Evolutionary conservation across 2,329 filamentous ascomycete species (phyloP).

Genomic region (Lachnellula subtilissima): DNA sequence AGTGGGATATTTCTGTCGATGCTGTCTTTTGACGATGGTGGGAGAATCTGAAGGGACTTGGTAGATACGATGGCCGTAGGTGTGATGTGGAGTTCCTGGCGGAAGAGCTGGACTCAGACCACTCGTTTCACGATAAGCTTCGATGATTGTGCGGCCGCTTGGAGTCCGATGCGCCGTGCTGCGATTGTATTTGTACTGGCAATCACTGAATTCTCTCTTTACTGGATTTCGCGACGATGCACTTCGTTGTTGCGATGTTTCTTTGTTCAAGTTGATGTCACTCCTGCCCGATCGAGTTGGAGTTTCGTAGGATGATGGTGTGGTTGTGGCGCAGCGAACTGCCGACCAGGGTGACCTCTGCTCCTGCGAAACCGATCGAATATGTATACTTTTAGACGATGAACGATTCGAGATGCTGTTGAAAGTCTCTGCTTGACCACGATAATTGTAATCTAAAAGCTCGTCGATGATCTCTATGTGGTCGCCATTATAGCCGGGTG

Average conservation of each 20-base stretch:
- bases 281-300: background rate
- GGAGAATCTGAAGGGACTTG: conserved; percentile 1
- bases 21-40: conserved; percentile 2
- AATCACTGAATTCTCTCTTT: background rate
- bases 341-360: background rate
- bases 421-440: conserved; percentile 21
- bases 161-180: background rate
- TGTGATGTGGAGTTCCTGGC: background rate
- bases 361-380: background rate
- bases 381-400: conserved; percentile 2
- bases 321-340: background rate
- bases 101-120: background rate
- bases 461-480: conserved; percentile 15
- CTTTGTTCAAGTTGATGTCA: background rate
- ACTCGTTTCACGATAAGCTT: background rate
- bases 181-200: background rate
- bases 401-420: conserved; percentile 7
- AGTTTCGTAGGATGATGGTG: background rate
- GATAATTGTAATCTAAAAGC: conserved; percentile 23
- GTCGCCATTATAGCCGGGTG: background rate
- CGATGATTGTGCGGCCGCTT: background rate
- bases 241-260: background rate
- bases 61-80: conserved; percentile 12
- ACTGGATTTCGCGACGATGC: background rate
- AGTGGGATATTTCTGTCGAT: background rate